Evolutionary conservation across 768 basidiomycete genomes (phyloP), one percentile per base, ranked within the genome.

Genomic region (Russula olivacea): DNA sequence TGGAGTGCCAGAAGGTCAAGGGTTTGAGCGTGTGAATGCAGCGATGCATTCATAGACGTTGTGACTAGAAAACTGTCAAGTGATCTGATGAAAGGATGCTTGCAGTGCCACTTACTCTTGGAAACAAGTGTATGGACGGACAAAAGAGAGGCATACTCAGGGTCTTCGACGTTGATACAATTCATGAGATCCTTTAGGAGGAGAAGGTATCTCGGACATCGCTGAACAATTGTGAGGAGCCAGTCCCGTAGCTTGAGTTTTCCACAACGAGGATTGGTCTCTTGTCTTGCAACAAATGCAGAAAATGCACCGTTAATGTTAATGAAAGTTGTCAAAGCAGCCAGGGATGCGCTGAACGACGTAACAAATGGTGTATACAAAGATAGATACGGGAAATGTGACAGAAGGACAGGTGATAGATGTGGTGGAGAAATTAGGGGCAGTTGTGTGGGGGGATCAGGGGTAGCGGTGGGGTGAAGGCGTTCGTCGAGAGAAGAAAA

Each of bases 381-480:
- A 4, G 91, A 92, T 17, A 94, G 79, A 71, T 93, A 95, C 0
- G 92, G 93, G 65, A 93, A 91, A 73, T 95, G 92, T 1, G 88
- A 80, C 40, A 88, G 79, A 40, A 95, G 80, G 28, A 88, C 72
- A 30, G 83, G 77, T 2, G 86, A 85, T 28, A 85, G 65, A 11
- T 79, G 75, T 69, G 76, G 74, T 70, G 75, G 77, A 11, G 73
- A 71, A 45, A 72, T 70, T 52, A 61, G 65, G 45, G 68, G 57
- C 45, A 68, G 54, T 55, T 50, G 65, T 45, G 36, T n/a, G 30
- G 40, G 6, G 15, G 57, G 15, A 12, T 55, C 58, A 32, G 32
- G 30, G 30, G 23, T 14, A 41, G 12, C 41, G 52, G 45, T 25
- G 69, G 69, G 38, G 67, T 67, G 79, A 61, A 79, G 68, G 54